Evolutionary conservation across 768 basidiomycete genomes (phyloP).

Genomic region (Suillus bovinus): DNA sequence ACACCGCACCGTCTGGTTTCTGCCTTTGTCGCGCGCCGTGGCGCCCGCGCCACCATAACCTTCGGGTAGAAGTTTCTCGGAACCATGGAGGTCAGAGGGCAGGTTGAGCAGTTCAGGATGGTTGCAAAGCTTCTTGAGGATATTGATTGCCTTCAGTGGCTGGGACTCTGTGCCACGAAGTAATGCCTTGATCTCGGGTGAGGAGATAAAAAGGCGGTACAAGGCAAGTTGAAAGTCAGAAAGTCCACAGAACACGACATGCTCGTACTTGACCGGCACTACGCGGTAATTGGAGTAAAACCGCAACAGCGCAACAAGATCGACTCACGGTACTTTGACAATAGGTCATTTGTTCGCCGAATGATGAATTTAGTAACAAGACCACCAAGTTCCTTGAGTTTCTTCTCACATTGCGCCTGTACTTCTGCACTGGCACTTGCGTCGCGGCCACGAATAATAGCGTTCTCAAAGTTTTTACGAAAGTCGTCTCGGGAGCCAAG

Average conservation of each 20-base stretch:
- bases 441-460: constrained; percentile 88
- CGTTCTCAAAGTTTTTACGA: constrained; percentile 92
- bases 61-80: constrained; percentile 77
- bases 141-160: constrained; percentile 94
- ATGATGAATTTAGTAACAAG: constrained; percentile 95
- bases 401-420: constrained; percentile 83
- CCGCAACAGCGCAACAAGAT: not conserved
- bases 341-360: constrained; percentile 86
- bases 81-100: constrained; percentile 81
- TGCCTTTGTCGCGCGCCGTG: constrained; percentile 42
- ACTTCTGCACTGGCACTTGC: constrained; percentile 77
- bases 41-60: constrained; percentile 63
- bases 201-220: constrained; percentile 89
- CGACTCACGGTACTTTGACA: constrained; percentile 89
- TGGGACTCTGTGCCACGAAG: constrained; percentile 87
- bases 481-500: constrained; percentile 89
- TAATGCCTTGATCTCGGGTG: constrained; percentile 88
- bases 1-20: constrained; percentile 58
- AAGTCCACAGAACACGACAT: constrained; percentile 90
- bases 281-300: constrained; percentile 15
- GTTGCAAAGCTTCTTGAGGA: constrained; percentile 94
- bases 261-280: constrained; percentile 99
- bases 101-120: constrained; percentile 89
- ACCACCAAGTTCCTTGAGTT: constrained; percentile 86
- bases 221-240: constrained; percentile 83